Conservation (phyloP, 768 basidiomycete genomes). For the Porphyrellus cyaneotinctus region DNA sequence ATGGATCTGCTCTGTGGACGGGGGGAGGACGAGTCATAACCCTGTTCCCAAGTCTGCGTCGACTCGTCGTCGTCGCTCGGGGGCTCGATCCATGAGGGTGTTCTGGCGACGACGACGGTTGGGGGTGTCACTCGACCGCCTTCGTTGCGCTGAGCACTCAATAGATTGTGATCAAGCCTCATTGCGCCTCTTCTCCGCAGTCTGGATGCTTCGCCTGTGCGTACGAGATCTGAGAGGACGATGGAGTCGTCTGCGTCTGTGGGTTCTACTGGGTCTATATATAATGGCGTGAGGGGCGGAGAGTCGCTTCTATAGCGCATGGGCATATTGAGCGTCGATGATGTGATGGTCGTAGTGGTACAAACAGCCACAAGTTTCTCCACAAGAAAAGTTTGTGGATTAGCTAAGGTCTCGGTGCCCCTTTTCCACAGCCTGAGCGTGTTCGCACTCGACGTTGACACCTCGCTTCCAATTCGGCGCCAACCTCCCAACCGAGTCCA, state of each 20-base stretch:
- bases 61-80: slow-evolving; percentile 33
- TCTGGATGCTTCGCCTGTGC: slow-evolving; percentile 70
- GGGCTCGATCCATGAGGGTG: slow-evolving; percentile 34
- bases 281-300: slow-evolving; percentile 3
- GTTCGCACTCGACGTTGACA: too few relatives aligned
- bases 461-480: too few relatives aligned
- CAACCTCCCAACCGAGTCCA: too few relatives aligned
- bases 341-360: slow-evolving; percentile 21
- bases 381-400: background rate
- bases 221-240: slow-evolving; percentile 68
- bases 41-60: slow-evolving; percentile 33
- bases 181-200: slow-evolving; percentile 71
- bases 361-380: background rate
- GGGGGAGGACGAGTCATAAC: slow-evolving; percentile 27
- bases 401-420: too few relatives aligned
- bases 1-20: slow-evolving; percentile 20
- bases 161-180: slow-evolving; percentile 47
- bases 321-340: slow-evolving; percentile 25
- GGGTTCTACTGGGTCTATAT: slow-evolving; percentile 25
- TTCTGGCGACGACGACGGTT: slow-evolving; percentile 25
- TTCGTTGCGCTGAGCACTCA: slow-evolving; percentile 29
- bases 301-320: slow-evolving; percentile 28
- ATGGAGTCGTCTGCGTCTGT: slow-evolving; percentile 64
- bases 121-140: slow-evolving; percentile 22
- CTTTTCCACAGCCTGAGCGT: too few relatives aligned